Base-by-base conservation (phyloP, 768 basidiomycete genomes). In the Suillus subluteus region DNA sequence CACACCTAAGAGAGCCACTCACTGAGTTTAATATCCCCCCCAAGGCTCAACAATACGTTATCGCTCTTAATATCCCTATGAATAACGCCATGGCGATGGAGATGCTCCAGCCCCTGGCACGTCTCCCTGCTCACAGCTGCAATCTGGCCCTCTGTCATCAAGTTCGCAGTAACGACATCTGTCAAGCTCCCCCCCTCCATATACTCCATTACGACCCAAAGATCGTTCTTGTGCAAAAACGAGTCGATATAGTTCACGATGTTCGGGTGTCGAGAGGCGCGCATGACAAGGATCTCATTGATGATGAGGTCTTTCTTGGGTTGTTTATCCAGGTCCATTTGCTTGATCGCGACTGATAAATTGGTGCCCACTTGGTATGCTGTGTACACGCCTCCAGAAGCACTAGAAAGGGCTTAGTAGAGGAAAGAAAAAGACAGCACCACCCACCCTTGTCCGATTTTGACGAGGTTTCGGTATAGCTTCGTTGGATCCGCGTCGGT, bases 161-260 rank as follows among this genome's bases (percentile, higher is more conserved):
- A 80, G 70, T 91, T 91, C 52, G 87, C 88, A 4, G 90, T 91
- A 50, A 92, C 96, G 68, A 99, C 96, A 75, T 99, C 97, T 6
- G 97, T 99, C 54, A 98, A 81, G 38, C 88, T 91, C 41, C 95
- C 94, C 48, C 96, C 96, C 80, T 98, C 96, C 97, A 99, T 99
- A 79, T 96, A 98, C 81, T 98, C 98, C 98, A 99, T 99, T 65
- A 99, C 95, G 46, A 99, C 96, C 98, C 98, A 99, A 4, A 99
- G 84, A 74, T 99, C 98, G 77, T 97, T 98, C 84, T 94, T 96
- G 83, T 97, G 88, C 50, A 99, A 80, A 87, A 98, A 99, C 3
- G 96, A 97, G 76, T 99, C 98, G 74, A 98, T 98, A 81, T 95
- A 99, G 78, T 99, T 98, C 82, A 99, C 97, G 71, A 99, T 98